Evolutionary conservation across 176 grass and related monocot genomes (phyloP), one percentile per base, ranked within the genome.

Genomic region (Stipa capillata): DNA sequence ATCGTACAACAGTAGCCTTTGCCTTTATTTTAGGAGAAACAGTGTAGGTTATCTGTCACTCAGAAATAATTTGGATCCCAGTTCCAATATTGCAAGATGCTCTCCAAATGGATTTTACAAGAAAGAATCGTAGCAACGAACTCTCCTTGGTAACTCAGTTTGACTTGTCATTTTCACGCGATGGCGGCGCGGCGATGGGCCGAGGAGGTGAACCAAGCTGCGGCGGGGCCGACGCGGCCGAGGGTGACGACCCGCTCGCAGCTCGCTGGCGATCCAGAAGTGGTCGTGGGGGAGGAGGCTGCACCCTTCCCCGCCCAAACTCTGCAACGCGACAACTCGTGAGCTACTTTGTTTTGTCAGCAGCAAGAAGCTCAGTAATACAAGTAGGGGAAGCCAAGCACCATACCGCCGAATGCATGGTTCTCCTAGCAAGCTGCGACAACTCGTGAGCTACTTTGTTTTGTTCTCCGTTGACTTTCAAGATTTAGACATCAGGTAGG

Each of bases 231-330:
- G 53, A 94, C 88, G 40, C 92, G 90, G 21, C 84, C 82, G 36
- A 93, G 96, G 25, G 95, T 76, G 83, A 98, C 92, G 74, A 98
- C 71, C 17, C 87, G 90, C 10, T 89, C n/a, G n/a, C n/a, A n/a
- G n/a, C n/a, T n/a, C 89, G 85, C 95, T 98, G 68, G 87, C 73
- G 50, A 98, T 83, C 95, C 92, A 94, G 80, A 82, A 98, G 79
- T 93, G 92, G 77, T 90, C 90, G 76, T 92, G 70, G 17, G 77
- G 77, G 20, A 98, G 87, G 16, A 98, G 85, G 84, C 95, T 94
- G 72, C 96, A 98, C 25, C 73, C 90, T 10, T 81, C 86, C 2
- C 69, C 66, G 28, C 77, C 77, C 64, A 86, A 53, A 29, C 89
- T 74, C 95, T 97, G 83, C 35, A 48, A 50, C 15, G 10, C 14